These are phyloP conservation scores for Taphrina communis DNA, from an alignment of 1,139 yeast genomes.

Conservation along the genomic window DNA sequence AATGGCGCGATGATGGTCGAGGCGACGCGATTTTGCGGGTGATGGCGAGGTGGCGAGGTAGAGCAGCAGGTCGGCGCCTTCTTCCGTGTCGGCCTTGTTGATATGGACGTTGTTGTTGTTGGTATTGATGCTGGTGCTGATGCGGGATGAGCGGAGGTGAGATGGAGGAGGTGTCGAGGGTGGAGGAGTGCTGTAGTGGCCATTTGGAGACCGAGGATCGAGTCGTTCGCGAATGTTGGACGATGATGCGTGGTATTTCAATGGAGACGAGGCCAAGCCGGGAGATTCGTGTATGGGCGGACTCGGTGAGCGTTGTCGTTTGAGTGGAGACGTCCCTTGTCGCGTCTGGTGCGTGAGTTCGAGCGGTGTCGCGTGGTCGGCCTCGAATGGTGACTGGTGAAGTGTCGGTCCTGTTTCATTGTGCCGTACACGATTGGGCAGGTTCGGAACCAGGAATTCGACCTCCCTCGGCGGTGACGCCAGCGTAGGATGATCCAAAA, in stretches of 20 bases:
- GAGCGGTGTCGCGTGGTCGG: constrained; percentile 6
- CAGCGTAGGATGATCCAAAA: constrained; percentile 1
- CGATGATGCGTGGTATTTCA: constrained; percentile 29
- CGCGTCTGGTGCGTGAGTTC: constrained; percentile 17
- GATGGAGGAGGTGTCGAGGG: constrained; percentile 40
- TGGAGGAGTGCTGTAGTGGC: constrained; percentile 22
- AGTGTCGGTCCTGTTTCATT: constrained; percentile 12
- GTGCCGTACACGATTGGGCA: constrained; percentile 25
- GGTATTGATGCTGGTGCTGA: background rate
- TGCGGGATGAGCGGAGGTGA: constrained; percentile 7
- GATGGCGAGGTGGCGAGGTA: constrained; percentile 87
- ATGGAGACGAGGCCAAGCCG: constrained; percentile 22
- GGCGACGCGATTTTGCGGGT: constrained; percentile 56
- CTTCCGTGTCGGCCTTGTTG: constrained; percentile 54
- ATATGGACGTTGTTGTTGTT: no score
- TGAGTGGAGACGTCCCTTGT: constrained; percentile 20
- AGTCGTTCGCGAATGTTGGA: constrained; percentile 5
- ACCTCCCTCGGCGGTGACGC: constrained; percentile 28
- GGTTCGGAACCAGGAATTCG: constrained; percentile 32
- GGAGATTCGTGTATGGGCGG: background rate
- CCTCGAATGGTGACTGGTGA: background rate
- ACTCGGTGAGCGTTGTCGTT: constrained; percentile 35
- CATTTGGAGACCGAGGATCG: constrained; percentile 20
- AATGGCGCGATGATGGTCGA: constrained; percentile 32
- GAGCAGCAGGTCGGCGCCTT: constrained; percentile 83